Conservation (phyloP, 495 filamentous ascomycete genomes). For the Gamarada debralockiae region DNA sequence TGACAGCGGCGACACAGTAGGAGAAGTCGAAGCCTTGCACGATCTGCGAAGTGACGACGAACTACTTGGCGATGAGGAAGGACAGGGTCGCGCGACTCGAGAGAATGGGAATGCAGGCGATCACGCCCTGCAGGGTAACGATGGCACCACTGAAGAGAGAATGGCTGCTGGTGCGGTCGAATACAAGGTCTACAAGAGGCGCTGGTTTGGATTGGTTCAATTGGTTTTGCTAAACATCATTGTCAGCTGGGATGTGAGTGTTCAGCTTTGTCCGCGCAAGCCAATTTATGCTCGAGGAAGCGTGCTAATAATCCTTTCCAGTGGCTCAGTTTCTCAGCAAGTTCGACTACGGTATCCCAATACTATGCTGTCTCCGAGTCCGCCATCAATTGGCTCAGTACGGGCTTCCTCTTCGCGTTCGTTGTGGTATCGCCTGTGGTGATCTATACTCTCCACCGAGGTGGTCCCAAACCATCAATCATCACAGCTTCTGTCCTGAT, state of each 20-base stretch:
- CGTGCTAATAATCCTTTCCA: conserved; percentile 26
- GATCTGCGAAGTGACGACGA: conserved; percentile 23
- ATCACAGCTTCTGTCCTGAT: conserved; percentile 66
- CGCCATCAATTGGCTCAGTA: conserved; percentile 90
- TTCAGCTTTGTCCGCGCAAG: background rate
- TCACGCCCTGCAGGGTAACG: background rate
- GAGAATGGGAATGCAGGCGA: background rate
- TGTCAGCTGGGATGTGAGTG: conserved; percentile 89
- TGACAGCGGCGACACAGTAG: conserved; percentile 3
- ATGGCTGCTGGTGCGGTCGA: conserved; percentile 9
- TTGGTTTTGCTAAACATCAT: conserved; percentile 87
- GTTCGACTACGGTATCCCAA: conserved; percentile 68
- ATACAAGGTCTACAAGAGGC: conserved; percentile 81
- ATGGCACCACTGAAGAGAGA: background rate
- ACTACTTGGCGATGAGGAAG: conserved; percentile 11
- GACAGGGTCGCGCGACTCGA: background rate
- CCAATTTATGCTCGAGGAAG: background rate
- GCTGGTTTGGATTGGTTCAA: conserved; percentile 85
- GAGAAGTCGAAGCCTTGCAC: conserved; percentile 16
- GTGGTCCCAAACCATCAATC: conserved; percentile 76
- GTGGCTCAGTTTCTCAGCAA: conserved; percentile 93
- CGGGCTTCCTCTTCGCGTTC: conserved; percentile 81
- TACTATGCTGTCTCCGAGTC: conserved; percentile 75
- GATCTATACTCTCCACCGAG: conserved; percentile 75
- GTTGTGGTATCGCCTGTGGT: conserved; percentile 66